phyloP scores from a whole-genome alignment of 164 flowering plant genomes.

The Piper longum region DNA sequence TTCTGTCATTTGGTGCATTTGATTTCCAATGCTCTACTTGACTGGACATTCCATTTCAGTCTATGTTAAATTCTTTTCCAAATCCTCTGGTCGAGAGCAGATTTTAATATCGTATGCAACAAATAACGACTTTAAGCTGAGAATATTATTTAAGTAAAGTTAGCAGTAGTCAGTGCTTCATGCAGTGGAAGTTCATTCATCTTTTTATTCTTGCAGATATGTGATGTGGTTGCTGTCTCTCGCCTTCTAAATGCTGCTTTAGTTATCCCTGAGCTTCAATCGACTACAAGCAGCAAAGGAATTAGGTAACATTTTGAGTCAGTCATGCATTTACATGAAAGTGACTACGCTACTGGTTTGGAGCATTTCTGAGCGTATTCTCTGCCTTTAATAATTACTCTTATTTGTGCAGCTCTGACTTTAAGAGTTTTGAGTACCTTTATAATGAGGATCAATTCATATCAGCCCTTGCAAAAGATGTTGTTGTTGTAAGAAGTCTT shows the following conservation, averaged over 20 bases:
- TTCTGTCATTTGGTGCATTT: too few relatives aligned
- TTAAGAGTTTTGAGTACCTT: slow-evolving; percentile 90
- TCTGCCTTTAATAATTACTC: neutral
- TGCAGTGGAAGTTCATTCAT: too few relatives aligned
- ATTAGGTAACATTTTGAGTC: slow-evolving; percentile 44
- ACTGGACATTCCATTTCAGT: too few relatives aligned
- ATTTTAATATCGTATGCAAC: too few relatives aligned
- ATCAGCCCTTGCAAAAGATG: slow-evolving; percentile 59
- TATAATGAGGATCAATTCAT: slow-evolving; percentile 93
- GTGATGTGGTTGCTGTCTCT: slow-evolving; percentile 77
- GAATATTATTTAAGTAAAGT: too few relatives aligned
- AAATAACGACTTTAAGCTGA: too few relatives aligned
- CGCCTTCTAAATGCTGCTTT: slow-evolving; percentile 87
- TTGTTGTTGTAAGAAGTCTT: slow-evolving; percentile 64
- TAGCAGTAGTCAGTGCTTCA: too few relatives aligned
- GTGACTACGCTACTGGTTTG: neutral
- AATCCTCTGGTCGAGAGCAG: too few relatives aligned
- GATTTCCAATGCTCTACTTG: too few relatives aligned
- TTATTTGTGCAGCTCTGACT: slow-evolving; percentile 46
- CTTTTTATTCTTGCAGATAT: slow-evolving; percentile 39
- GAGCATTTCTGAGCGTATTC: too few relatives aligned
- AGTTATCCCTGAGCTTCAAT: slow-evolving; percentile 85
- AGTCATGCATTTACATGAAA: neutral
- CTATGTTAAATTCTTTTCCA: too few relatives aligned
- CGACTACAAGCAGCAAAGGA: slow-evolving; percentile 92